Evolutionary conservation across 148 eudicot species (phyloP).

Genomic region (Beta vulgaris): DNA sequence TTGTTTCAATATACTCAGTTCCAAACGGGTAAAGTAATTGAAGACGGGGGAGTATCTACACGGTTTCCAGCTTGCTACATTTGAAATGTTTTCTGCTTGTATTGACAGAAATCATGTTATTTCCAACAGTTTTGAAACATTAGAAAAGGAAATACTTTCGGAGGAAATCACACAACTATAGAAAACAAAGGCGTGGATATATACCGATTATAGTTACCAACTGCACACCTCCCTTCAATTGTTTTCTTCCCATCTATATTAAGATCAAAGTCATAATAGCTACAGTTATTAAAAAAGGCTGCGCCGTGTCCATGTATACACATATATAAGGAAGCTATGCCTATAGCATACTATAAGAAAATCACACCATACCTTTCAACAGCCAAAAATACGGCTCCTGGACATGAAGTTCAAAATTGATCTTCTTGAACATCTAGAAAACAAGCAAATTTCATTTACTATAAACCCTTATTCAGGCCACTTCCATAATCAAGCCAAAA

Average conservation of each 20-base stretch:
- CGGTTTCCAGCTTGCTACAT: too few relatives aligned
- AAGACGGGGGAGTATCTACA: too few relatives aligned
- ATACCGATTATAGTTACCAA: slow-evolving; percentile 75
- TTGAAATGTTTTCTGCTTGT: too few relatives aligned
- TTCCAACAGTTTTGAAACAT: too few relatives aligned
- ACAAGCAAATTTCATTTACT: not conserved
- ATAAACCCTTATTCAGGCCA: not conserved
- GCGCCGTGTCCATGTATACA: too few relatives aligned
- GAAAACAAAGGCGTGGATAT: not conserved
- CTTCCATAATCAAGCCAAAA: slow-evolving; percentile 2
- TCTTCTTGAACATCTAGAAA: slow-evolving; percentile 49
- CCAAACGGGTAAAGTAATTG: too few relatives aligned
- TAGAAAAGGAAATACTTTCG: not conserved
- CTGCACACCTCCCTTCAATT: slow-evolving; percentile 89
- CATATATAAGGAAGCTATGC: not conserved
- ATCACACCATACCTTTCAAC: slow-evolving; percentile 51
- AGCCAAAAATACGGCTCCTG: slow-evolving; percentile 88
- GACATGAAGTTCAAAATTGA: slow-evolving; percentile 71
- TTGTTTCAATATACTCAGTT: too few relatives aligned
- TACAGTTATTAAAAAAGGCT: too few relatives aligned
- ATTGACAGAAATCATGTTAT: too few relatives aligned
- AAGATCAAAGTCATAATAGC: slow-evolving; percentile 6
- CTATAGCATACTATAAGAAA: not conserved
- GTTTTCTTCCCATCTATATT: slow-evolving; percentile 70
- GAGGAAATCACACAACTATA: not conserved